These are phyloP conservation scores for Penicillium riverlandense DNA, from an alignment of 495 filamentous ascomycete genomes.

Conservation along the genomic window DNA sequence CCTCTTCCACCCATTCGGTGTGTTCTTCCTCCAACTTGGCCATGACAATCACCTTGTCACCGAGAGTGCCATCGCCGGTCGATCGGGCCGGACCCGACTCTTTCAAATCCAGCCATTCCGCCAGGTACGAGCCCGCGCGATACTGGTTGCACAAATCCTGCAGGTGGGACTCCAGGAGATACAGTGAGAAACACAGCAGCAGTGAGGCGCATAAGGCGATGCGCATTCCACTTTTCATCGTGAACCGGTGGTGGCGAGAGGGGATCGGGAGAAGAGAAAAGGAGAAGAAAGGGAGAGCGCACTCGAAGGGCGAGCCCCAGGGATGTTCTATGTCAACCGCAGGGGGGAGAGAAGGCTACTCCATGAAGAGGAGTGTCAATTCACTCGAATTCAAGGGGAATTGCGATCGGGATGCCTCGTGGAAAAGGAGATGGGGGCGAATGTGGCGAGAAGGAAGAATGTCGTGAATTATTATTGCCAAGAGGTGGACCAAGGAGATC, in stretches of 20 bases:
- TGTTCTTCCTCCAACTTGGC: conserved; percentile 49
- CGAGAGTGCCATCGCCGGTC: conserved; percentile 5
- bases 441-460: no score
- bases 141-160: conserved; percentile 38
- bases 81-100: conserved; percentile 3
- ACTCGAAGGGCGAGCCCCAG: background rate
- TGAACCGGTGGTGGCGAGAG: conserved; percentile 6
- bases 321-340: background rate
- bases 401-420: background rate
- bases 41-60: conserved; percentile 50
- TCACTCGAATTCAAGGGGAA: background rate
- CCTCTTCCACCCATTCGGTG: conserved; percentile 52
- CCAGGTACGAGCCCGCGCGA: conserved; percentile 35
- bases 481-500: no score
- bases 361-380: background rate
- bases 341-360: background rate
- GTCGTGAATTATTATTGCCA: no score
- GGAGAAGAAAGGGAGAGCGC: background rate
- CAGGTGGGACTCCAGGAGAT: conserved; percentile 29
- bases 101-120: conserved; percentile 23
- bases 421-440: no score
- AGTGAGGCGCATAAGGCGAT: conserved; percentile 24
- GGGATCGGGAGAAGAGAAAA: background rate
- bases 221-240: conserved; percentile 33
- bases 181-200: conserved; percentile 26